Evolutionary conservation across 2,329 filamentous ascomycete species (phyloP).

Genomic region (Fusarium sp.): DNA sequence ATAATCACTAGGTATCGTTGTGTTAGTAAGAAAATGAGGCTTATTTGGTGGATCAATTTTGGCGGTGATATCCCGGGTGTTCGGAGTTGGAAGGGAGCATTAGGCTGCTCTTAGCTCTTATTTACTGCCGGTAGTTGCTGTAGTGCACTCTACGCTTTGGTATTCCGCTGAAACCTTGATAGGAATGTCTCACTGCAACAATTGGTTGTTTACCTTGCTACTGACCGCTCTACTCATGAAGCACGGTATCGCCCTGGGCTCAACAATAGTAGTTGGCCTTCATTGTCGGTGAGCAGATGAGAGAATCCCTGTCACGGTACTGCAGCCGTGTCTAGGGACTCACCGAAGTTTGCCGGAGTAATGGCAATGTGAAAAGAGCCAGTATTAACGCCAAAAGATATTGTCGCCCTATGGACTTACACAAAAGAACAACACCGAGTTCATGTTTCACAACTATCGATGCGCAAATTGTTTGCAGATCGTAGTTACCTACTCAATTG

Average conservation of each 20-base stretch:
- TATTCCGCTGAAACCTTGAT: not conserved
- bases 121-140: slow-evolving; percentile 1
- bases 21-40: slow-evolving; percentile 1
- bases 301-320: not conserved
- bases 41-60: slow-evolving; percentile 6
- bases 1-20: not conserved
- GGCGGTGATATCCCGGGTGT: slow-evolving; percentile 33
- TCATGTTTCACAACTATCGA: not conserved
- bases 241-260: not conserved
- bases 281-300: slow-evolving; percentile 2
- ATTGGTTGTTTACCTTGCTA: not conserved
- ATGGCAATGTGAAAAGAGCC: not conserved
- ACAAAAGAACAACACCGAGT: not conserved
- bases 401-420: not conserved
- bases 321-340: not conserved
- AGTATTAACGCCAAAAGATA: not conserved
- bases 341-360: not conserved
- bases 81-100: slow-evolving; percentile 22
- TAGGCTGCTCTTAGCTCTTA: not conserved
- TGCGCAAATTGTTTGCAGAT: not conserved
- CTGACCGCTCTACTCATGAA: not conserved
- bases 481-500: not conserved
- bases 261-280: not conserved
- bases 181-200: not conserved
- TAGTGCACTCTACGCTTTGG: not conserved